These are phyloP conservation scores for Houttuynia cordata DNA, from an alignment of 164 flowering plant genomes.

Conservation along the genomic window DNA sequence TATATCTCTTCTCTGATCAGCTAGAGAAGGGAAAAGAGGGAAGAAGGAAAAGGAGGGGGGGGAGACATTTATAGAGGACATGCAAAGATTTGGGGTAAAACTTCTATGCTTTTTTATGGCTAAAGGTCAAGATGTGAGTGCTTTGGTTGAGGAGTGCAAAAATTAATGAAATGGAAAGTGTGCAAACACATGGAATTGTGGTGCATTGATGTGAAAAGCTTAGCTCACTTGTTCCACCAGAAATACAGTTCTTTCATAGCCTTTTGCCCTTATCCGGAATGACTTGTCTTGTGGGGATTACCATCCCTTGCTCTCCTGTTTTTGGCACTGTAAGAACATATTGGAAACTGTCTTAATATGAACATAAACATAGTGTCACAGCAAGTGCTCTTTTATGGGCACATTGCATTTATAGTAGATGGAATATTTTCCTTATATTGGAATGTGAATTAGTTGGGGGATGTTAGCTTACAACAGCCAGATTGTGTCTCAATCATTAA, in stretches of 20 bases:
- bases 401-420: not conserved
- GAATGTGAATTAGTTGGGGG: not conserved
- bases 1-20: conserved; percentile 5
- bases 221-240: not conserved
- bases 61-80: conserved; percentile 24
- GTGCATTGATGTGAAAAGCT: conserved; percentile 1
- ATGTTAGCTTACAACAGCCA: not conserved
- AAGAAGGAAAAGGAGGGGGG: too few species aligned
- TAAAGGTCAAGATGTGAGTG: conserved; percentile 18
- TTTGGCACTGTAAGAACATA: not conserved
- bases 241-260: not conserved
- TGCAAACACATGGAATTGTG: conserved; percentile 1
- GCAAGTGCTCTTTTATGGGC: not conserved
- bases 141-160: conserved; percentile 1
- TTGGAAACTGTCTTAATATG: not conserved
- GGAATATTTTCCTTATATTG: not conserved
- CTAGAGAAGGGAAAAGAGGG: conserved; percentile 12
- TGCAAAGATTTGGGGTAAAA: too few species aligned
- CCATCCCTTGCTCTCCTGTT: not conserved
- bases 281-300: not conserved
- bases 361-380: not conserved
- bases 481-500: not conserved
- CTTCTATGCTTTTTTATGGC: conserved; percentile 1
- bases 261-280: conserved; percentile 1
- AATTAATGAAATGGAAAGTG: not conserved